Evolutionary conservation across 805 yeast genomes (phyloP).

Genomic region (Kockiozyma suomiensis): DNA sequence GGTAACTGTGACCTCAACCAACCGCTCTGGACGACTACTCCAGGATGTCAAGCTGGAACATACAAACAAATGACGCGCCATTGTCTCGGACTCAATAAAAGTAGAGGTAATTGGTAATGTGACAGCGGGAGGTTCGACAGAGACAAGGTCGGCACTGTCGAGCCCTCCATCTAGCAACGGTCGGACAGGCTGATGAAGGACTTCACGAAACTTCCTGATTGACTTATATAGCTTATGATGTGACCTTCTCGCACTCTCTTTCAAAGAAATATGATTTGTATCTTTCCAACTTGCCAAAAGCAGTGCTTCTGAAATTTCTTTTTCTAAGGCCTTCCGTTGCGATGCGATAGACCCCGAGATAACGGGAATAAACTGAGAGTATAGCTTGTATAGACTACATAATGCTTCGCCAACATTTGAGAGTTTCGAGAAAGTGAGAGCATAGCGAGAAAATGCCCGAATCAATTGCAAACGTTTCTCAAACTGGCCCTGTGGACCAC

Average conservation of each 20-base stretch:
- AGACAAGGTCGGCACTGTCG: background rate
- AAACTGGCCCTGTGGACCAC: conserved; percentile 77
- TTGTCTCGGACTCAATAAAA: background rate
- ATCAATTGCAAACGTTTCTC: conserved; percentile 60
- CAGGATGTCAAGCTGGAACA: conserved; percentile 9
- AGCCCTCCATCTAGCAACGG: conserved; percentile 22
- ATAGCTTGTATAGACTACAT: conserved; percentile 62
- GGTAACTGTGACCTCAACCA: conserved; percentile 55
- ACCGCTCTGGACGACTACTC: conserved; percentile 55
- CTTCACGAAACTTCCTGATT: conserved; percentile 75
- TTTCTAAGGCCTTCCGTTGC: conserved; percentile 62
- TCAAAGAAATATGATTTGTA: conserved; percentile 87
- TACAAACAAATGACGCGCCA: background rate
- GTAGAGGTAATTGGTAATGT: too few species aligned
- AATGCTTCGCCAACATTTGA: conserved; percentile 48
- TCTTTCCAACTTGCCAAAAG: conserved; percentile 96
- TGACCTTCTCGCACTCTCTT: conserved; percentile 89
- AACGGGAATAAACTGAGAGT: conserved; percentile 60
- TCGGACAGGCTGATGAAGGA: conserved; percentile 37
- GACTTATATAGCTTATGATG: conserved; percentile 82
- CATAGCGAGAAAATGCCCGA: conserved; percentile 64
- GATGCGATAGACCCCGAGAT: conserved; percentile 52
- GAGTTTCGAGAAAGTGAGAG: conserved; percentile 39
- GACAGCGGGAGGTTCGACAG: too few species aligned
- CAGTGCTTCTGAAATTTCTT: conserved; percentile 81